Base-by-base conservation (phyloP, 805 yeast species). In the Yarrowia yakushimensis region DNA sequence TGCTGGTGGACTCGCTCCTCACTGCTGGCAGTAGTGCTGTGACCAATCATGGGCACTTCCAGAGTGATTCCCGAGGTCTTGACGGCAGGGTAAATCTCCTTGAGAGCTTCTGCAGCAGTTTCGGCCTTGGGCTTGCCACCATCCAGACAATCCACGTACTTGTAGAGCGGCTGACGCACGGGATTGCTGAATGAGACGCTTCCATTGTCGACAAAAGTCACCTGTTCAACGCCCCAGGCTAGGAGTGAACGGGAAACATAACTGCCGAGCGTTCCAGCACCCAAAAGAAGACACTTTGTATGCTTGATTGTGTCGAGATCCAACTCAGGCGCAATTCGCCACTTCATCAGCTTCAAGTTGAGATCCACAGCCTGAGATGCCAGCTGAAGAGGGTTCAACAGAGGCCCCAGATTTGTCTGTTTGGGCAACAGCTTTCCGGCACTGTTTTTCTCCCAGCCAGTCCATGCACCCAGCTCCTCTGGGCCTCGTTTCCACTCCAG, bases 21-120 rank as follows among this genome's bases (percentile, higher is more conserved):
- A 7, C 48, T 37, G 18, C 37, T 27, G 66, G 83, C 80, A 0
- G 84, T 80, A 0, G 89, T 75, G 0, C 94, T 87, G 72, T 94
- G 99, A 0, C 98, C 99, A 22, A 91, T 88, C 99, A 94, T 94
- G 1, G 99, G 98, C 3, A 94, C 88, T 65, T 87, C 93, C 30
- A 94, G 67, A 30, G 77, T 75, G 52, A 77, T 72, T 0, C 97
- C 98, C 7, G 69, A 63, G 0, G 91, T 75, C 25, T 81, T 76
- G 8, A 89, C 90, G 0, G 88, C 81, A 0, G 99, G 99, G 66
- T 87, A 92, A 1, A 94, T 85, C 67, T 79, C 82, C 66, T 80
- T 82, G 66, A 94, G 72, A 0, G 90, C 82, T 17, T 76, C 78
- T 0, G 97, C 94, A 0, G 98, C 98, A 7, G 85, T 76, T 31